phyloP scores from a whole-genome alignment of 768 basidiomycete genomes.

The Russula abietina region DNA sequence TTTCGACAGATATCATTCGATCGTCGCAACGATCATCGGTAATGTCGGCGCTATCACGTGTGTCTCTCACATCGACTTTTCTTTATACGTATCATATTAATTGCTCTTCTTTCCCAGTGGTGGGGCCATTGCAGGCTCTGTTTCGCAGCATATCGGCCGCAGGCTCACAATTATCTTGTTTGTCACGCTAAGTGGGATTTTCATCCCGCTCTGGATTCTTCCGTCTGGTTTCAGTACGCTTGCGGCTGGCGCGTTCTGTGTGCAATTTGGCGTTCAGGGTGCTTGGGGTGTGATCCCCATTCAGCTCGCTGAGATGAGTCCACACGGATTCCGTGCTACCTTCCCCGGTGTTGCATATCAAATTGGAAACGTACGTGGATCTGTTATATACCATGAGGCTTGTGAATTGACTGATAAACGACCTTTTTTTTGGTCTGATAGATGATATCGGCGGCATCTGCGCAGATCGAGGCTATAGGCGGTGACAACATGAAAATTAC shows the following conservation, averaged over 20 bases:
- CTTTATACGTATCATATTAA: constrained; percentile 4
- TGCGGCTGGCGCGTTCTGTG: constrained; percentile 43
- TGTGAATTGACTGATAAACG: background rate
- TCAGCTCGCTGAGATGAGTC: constrained; percentile 43
- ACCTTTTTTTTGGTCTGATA: constrained; percentile 7
- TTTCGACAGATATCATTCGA: constrained; percentile 32
- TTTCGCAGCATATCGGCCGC: constrained; percentile 42
- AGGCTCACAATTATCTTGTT: constrained; percentile 40
- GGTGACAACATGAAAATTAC: constrained; percentile 36
- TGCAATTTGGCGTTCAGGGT: constrained; percentile 45
- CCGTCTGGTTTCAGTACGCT: constrained; percentile 39
- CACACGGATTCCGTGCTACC: constrained; percentile 44
- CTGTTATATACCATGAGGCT: background rate
- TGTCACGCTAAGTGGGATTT: constrained; percentile 31
- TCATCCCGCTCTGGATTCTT: constrained; percentile 41
- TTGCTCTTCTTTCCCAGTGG: constrained; percentile 27
- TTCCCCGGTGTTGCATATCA: constrained; percentile 44
- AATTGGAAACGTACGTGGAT: constrained; percentile 33
- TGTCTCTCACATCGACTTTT: constrained; percentile 4
- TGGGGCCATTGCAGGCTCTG: constrained; percentile 37
- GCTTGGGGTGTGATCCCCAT: constrained; percentile 34
- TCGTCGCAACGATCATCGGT: constrained; percentile 43
- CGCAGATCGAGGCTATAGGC: constrained; percentile 48
- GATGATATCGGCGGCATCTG: constrained; percentile 42
- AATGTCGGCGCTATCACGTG: constrained; percentile 32